A percentile compares a stretch with the other conserved stretches of the same genome.
These are phyloP conservation scores for Neonectria magnoliae DNA, from an alignment of 2,329 filamentous ascomycete genomes.

Conservation along the genomic window DNA sequence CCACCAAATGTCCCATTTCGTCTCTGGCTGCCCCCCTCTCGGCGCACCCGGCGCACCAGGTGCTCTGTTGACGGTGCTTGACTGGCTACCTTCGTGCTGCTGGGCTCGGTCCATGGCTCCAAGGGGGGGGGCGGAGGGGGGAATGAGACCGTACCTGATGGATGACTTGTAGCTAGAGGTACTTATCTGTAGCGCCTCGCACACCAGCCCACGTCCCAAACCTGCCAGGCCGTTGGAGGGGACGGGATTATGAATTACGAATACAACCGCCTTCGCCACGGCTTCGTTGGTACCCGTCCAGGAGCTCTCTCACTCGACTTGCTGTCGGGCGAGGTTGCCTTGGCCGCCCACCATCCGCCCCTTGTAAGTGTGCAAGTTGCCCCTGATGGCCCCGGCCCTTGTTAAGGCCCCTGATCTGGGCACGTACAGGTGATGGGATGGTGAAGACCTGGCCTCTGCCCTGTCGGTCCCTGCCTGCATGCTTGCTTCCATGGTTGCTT, in stretches of 20 bases:
- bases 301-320: not conserved
- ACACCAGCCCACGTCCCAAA: not conserved
- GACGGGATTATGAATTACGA: not conserved
- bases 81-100: not conserved
- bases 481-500: too few relatives aligned
- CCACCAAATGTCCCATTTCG: not conserved
- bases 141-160: not conserved
- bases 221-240: not conserved
- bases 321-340: not conserved
- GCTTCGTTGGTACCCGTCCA: not conserved
- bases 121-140: too few relatives aligned
- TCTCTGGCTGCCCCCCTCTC: not conserved
- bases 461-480: not conserved
- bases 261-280: not conserved
- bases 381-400: slow-evolving; percentile 37
- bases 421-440: not conserved
- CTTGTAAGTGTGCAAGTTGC: slow-evolving; percentile 30
- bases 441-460: not conserved
- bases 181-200: not conserved
- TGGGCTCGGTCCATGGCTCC: not conserved
- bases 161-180: not conserved
- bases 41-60: not conserved
- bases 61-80: not conserved
- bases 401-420: slow-evolving; percentile 15
- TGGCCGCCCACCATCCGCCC: slow-evolving; percentile 14